Conservation (phyloP, 2,329 filamentous ascomycete genomes). For the Aspergillus awamori region DNA sequence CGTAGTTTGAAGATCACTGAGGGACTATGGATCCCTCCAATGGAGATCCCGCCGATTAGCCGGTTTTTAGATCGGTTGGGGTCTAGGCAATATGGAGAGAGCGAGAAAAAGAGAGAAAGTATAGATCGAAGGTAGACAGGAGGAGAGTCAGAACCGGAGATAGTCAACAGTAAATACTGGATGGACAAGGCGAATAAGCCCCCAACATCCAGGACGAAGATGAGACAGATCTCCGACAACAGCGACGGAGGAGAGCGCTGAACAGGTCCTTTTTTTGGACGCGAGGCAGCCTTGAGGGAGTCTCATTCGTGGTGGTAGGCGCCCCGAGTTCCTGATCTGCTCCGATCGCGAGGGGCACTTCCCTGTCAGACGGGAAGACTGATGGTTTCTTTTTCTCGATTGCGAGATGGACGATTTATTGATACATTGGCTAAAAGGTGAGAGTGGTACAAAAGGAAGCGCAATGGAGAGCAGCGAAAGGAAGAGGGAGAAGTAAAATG, state of each 20-base stretch:
- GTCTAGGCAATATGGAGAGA: neutral
- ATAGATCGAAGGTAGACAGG: neutral
- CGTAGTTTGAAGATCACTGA: neutral
- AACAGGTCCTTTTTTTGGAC: slow-evolving; percentile 5
- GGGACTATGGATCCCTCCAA: neutral
- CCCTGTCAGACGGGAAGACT: neutral
- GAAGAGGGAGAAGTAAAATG: neutral
- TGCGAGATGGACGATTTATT: neutral
- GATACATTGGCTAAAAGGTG: neutral
- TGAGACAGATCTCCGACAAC: slow-evolving; percentile 6
- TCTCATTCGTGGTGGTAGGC: slow-evolving; percentile 24
- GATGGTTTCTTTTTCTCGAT: neutral
- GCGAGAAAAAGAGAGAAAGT: too few species aligned
- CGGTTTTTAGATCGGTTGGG: neutral
- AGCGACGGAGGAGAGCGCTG: neutral
- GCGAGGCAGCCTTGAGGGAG: slow-evolving; percentile 14
- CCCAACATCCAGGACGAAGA: neutral
- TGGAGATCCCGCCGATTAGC: slow-evolving; percentile 2
- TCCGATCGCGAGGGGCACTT: slow-evolving; percentile 7
- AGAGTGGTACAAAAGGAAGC: neutral
- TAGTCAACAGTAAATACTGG: neutral
- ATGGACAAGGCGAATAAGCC: neutral
- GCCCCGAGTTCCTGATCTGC: slow-evolving; percentile 31
- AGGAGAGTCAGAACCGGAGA: neutral
- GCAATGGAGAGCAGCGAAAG: neutral